Evolutionary conservation across 768 basidiomycete genomes (phyloP), one percentile per base, ranked within the genome.

Genomic region (Pulveroboletus sp.): DNA sequence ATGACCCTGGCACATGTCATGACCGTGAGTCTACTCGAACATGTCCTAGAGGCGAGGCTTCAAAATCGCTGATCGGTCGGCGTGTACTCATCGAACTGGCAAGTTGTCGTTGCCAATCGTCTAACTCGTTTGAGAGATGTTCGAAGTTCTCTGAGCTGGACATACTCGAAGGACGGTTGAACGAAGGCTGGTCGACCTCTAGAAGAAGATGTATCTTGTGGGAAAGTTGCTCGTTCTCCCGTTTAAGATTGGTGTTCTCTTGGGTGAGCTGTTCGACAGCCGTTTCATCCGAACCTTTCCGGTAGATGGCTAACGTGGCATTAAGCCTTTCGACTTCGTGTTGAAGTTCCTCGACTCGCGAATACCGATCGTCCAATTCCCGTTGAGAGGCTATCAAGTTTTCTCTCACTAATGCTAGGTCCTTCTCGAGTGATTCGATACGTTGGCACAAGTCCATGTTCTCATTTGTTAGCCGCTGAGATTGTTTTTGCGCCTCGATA

Each of bases 191-290:
- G 59, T 92, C 89, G 39, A 89, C 90, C 60, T 93, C 90, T 46
- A 95, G 79, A 14, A 95, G 76, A 41, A 94, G 77, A 49, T 83
- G 87, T 58, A 95, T 92, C 76, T 92, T 93, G 66, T 90, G 89
- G n/a, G 86, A 84, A 39, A 93, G 78, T 58, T 92, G 84, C 62
- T 89, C 86, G 66, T 93, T 93, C 69, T 93, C 90, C 49, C 82
- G 80, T 66, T 86, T 83, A 51, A 93, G 81, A 30, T 72, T 76
- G 15, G 80, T 76, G 67, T 93, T 93, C 65, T 95, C 90, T 65
- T 75, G 80, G 66, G 83, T 84, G 54, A 96, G 80, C 66, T 84
- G 86, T 69, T 94, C 91, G 33, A 89, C 66, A 38, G 84, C 64
- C 8, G 86, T 83, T 70, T 91, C 89, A 48, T 88, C 82, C 49